Base-by-base conservation (phyloP, 352 stramenopile genomes). In the Phytopythium chamaehyphon region DNA sequence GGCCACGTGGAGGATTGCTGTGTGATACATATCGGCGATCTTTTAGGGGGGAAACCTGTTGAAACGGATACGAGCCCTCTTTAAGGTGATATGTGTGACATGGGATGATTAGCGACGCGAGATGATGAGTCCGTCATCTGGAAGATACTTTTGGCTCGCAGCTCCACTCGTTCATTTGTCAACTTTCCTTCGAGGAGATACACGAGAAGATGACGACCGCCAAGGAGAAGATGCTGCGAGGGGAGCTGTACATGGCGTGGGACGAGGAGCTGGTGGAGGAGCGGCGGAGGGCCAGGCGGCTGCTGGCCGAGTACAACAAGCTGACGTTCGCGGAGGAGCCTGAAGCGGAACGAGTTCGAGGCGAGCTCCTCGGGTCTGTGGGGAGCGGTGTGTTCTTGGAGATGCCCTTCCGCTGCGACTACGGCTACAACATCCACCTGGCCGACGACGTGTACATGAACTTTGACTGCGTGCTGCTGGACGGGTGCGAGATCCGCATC, bases 351-450 rank as follows among this genome's bases (percentile, higher is more conserved):
- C 61, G 45, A 1, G 31, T 80, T 10, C 40, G 85, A 23, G 44
- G 42, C 3, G 55, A 84, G 45, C 55, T 87, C 3, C 50, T 89
- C 1, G 78, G 78, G 0, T 57, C 71, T 7, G 58, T 67, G 33
- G 78, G 75, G 11, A 22, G 67, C 1, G 48, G 73, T 35, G 66
- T 75, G 42, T 58, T 71, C 36, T 79, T 96, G 40, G 81, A 95
- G 69, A 69, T 85, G 55, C 86, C 81, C 5, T 96, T 97, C 62
- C 74, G 88, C 48, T 88, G 82, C 54, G 88, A 97, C 71, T 97
- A 96, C 64, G 88, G 88, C 24, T 83, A 57, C 61, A 91, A 96
- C 59, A 86, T 96, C 55, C 47, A 66, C 47, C 23, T 93, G 19
- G 88, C 66, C 8, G 64, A 86, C 31, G 72, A 69, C 54, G 84